Conservation (phyloP, 2,329 filamentous ascomycete genomes). For the Dothiorella sarmentorum region DNA sequence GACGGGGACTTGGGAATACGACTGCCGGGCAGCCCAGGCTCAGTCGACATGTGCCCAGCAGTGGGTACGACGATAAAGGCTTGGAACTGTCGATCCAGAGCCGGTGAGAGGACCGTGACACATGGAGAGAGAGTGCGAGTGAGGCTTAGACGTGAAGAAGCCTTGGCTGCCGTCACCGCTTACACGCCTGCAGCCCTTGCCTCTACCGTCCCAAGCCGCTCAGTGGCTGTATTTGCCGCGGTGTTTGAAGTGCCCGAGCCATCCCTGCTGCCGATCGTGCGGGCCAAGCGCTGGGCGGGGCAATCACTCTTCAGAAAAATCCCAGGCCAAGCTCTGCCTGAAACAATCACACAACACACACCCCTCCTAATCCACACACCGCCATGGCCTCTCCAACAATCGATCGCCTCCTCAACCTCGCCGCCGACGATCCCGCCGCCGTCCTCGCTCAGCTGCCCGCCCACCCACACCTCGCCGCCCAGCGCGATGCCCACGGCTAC, state of each 20-base stretch:
- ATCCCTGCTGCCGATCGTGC: too few species aligned
- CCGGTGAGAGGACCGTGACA: not conserved
- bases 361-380: not conserved
- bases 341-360: not conserved
- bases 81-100: not conserved
- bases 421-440: slow-evolving; percentile 73
- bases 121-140: not conserved
- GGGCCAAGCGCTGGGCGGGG: too few species aligned
- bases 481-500: slow-evolving; percentile 89
- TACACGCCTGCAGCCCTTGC: not conserved
- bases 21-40: not conserved
- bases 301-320: too few species aligned
- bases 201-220: not conserved
- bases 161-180: not conserved
- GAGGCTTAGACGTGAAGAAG: too few species aligned
- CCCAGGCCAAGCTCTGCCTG: not conserved
- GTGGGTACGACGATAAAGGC: not conserved
- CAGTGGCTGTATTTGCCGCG: too few species aligned
- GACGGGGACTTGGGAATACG: not conserved
- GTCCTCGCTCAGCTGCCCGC: slow-evolving; percentile 72
- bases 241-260: too few species aligned
- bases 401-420: slow-evolving; percentile 52
- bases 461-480: slow-evolving; percentile 70
- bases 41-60: slow-evolving; percentile 2
- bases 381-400: slow-evolving; percentile 38